Evolutionary conservation across 148 eudicot species (phyloP).

Genomic region (Heliamphora exappendiculata): DNA sequence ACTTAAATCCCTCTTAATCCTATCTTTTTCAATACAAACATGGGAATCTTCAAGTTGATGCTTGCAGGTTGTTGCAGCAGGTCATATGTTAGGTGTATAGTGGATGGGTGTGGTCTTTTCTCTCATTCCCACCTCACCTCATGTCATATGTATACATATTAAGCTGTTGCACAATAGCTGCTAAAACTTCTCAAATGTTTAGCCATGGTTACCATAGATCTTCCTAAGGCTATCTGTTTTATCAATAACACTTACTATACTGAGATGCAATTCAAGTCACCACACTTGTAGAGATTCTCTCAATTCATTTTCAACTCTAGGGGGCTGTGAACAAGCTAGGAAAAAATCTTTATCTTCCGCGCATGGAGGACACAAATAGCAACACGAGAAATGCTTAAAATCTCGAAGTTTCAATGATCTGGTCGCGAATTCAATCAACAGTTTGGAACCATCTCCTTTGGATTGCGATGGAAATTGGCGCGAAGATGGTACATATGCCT

Average conservation of each 20-base stretch:
- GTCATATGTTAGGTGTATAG: not conserved
- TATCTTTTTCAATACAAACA: no score
- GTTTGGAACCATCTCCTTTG: slow-evolving; percentile 16
- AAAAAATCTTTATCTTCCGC: slow-evolving; percentile 23
- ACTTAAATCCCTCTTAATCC: no score
- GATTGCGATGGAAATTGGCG: slow-evolving; percentile 15
- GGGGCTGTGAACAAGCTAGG: slow-evolving; percentile 12
- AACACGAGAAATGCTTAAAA: slow-evolving; percentile 24
- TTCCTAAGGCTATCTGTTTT: not conserved
- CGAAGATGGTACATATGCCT: slow-evolving; percentile 14
- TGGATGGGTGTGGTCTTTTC: not conserved
- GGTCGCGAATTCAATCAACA: slow-evolving; percentile 11
- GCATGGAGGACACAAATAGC: slow-evolving; percentile 25
- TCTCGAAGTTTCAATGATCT: slow-evolving; percentile 18
- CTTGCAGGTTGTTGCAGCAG: not conserved
- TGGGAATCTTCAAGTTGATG: no score
- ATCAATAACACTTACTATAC: not conserved
- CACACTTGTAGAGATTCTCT: slow-evolving; percentile 3
- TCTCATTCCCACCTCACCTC: not conserved
- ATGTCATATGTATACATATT: not conserved
- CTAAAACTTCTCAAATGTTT: not conserved
- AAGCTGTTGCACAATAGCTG: not conserved
- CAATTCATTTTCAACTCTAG: slow-evolving; percentile 19
- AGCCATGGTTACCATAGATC: not conserved
- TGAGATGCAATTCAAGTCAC: not conserved